A percentile compares a stretch with the other conserved stretches of the same genome.
Conservation (phyloP, 805 yeast species). For the Torulaspora microellipsoides region DNA sequence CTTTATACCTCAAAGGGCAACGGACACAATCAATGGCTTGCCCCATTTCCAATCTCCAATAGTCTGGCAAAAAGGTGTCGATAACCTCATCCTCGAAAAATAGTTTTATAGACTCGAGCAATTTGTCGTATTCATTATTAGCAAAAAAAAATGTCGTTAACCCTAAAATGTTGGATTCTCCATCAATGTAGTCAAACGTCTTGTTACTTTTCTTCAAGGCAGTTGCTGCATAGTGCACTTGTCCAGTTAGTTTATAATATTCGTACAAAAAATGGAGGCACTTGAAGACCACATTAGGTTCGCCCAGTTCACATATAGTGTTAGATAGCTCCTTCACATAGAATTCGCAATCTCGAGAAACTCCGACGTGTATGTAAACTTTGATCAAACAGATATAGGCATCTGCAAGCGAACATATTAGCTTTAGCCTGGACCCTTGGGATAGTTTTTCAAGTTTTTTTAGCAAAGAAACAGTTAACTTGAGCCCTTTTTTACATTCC, state of each 20-base stretch:
- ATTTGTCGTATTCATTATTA: slow-evolving; percentile 21
- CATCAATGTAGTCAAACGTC: slow-evolving; percentile 26
- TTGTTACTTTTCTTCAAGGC: slow-evolving; percentile 15
- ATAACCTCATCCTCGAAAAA: slow-evolving; percentile 16
- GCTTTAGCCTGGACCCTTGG: slow-evolving; percentile 36
- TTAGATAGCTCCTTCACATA: slow-evolving; percentile 48
- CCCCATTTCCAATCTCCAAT: slow-evolving; percentile 27
- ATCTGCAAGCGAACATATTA: slow-evolving; percentile 35
- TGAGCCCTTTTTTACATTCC: slow-evolving; percentile 46
- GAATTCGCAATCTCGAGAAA: slow-evolving; percentile 54
- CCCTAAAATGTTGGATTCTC: slow-evolving; percentile 24
- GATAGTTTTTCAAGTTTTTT: slow-evolving; percentile 34
- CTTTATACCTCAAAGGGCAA: slow-evolving; percentile 17
- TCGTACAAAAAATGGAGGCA: slow-evolving; percentile 17
- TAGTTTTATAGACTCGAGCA: slow-evolving; percentile 18
- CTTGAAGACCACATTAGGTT: slow-evolving; percentile 26
- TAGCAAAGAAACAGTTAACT: slow-evolving; percentile 49
- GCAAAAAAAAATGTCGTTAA: slow-evolving; percentile 18
- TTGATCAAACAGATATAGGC: slow-evolving; percentile 41
- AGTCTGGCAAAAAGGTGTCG: slow-evolving; percentile 14
- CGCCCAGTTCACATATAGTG: slow-evolving; percentile 32
- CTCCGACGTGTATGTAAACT: slow-evolving; percentile 45
- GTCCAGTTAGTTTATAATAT: slow-evolving; percentile 24
- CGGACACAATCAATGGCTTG: slow-evolving; percentile 9
- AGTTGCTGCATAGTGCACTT: slow-evolving; percentile 8